These are phyloP conservation scores for Rasamsonia emersonii DNA, from an alignment of 2,329 filamentous ascomycete genomes.

Conservation along the genomic window DNA sequence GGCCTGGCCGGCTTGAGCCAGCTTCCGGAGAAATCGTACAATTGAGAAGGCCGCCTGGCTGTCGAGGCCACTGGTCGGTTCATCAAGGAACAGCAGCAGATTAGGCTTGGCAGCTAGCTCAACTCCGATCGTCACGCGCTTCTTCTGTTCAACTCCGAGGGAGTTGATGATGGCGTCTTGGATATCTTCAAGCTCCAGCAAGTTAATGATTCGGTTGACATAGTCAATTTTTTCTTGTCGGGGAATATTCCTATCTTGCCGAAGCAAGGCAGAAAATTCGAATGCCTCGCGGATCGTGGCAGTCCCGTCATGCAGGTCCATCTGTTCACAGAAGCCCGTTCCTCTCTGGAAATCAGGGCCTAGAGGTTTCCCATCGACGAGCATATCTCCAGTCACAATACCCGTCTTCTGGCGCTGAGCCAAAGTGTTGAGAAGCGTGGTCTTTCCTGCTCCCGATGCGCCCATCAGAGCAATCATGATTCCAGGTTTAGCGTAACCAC, in stretches of 20 bases:
- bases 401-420: constrained; percentile 63
- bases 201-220: constrained; percentile 56
- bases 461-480: constrained; percentile 75
- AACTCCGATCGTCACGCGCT: constrained; percentile 64
- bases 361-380: constrained; percentile 59
- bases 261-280: constrained; percentile 58
- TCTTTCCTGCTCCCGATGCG: constrained; percentile 74
- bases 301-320: constrained; percentile 61
- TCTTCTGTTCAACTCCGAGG: constrained; percentile 61
- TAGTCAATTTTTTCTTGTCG: constrained; percentile 56
- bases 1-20: constrained; percentile 57
- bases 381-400: constrained; percentile 58
- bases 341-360: constrained; percentile 57
- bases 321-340: constrained; percentile 65
- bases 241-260: constrained; percentile 49
- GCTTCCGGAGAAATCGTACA: constrained; percentile 59
- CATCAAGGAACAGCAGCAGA: constrained; percentile 61
- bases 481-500: constrained; percentile 71
- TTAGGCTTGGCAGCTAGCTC: constrained; percentile 62
- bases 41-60: constrained; percentile 62
- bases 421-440: constrained; percentile 68
- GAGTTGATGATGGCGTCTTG: constrained; percentile 59
- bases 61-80: constrained; percentile 63
- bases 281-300: constrained; percentile 60
- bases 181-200: constrained; percentile 57